These are phyloP conservation scores for Plantago elongata DNA, from an alignment of 257 asterid species.

Conservation along the genomic window DNA sequence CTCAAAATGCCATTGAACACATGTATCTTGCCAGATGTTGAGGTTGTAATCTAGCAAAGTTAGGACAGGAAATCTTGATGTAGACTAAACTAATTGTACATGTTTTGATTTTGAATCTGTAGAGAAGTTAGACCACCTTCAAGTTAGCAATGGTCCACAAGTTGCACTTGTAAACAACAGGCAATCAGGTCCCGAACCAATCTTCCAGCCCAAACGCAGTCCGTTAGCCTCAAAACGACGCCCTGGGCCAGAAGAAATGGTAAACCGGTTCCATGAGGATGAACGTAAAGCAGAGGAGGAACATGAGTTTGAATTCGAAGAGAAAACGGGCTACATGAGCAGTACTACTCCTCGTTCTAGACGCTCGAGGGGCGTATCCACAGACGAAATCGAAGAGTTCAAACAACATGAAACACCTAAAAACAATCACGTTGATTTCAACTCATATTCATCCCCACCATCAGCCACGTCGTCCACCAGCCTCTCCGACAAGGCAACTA, in stretches of 20 bases:
- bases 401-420: slow-evolving; percentile 17
- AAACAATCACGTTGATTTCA: slow-evolving; percentile 25
- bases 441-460: slow-evolving; percentile 45
- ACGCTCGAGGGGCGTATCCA: slow-evolving; percentile 60
- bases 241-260: slow-evolving; percentile 24
- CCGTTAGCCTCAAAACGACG: slow-evolving; percentile 23
- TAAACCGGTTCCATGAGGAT: slow-evolving; percentile 5
- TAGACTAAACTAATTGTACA: too few relatives aligned
- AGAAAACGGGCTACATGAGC: slow-evolving; percentile 26
- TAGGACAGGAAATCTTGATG: too few relatives aligned
- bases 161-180: not conserved
- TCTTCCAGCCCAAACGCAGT: slow-evolving; percentile 34
- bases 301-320: slow-evolving; percentile 38
- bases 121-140: slow-evolving; percentile 51
- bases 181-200: slow-evolving; percentile 13
- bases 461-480: slow-evolving; percentile 56
- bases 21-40: not conserved
- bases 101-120: slow-evolving; percentile 1
- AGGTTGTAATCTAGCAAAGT: too few relatives aligned
- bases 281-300: slow-evolving; percentile 22
- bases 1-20: not conserved
- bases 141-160: slow-evolving; percentile 20
- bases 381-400: slow-evolving; percentile 38
- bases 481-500: slow-evolving; percentile 40
- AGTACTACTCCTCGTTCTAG: slow-evolving; percentile 23